Base-by-base conservation (phyloP, 768 basidiomycete genomes). In the Boletus reticuloceps region DNA sequence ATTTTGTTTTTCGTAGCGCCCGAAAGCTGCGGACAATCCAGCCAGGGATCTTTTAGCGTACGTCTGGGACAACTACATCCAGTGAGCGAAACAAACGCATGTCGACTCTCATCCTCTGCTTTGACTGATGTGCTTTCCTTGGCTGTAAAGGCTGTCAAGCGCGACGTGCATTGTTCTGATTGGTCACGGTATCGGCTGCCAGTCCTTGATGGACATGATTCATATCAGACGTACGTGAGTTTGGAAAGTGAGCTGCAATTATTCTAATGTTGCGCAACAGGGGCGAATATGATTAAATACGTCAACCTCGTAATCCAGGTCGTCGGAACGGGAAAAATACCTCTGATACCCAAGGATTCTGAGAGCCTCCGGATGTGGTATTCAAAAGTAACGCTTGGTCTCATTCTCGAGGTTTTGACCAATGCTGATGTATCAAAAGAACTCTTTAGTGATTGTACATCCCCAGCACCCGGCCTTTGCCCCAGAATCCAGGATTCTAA, bases 21-120 rank as follows among this genome's bases (percentile, higher is more conserved):
- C 69, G 9, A 83, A 77, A 59, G 58, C 72, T 16, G 60, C 69
- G 50, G 79, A 77, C 45, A 76, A 79, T 42, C 75, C 77, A 40
- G 79, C 77, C 9, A 77, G 70, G 46, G 83, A 89, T 29, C 72
- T 95, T 22, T 68, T 96, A 54, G 78, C 79, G 5, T 96, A 98
- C 68, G 70, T 98, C 12, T 99, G 97, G 97, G 96, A 98, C 70
- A 96, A 98, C 64, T 95, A 94, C 65, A 78, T 98, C 58, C 85
- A 89, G 95, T 97, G 62, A 55, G 89, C 69, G 17, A n/a, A 45
- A 43, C 55, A 20, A 20, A 47, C 9, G 19, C 38, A 16, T 41
- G 39, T 40, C 58, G 0, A 44, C 13, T 51, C 19, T 10, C n/a
- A 25, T 19, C 29, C 8, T 37, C 19, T 13, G 7, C 13, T 27